Evolutionary conservation across 23 red algal genomes (phyloP).

Genomic region (Porphyridium purpureum): DNA sequence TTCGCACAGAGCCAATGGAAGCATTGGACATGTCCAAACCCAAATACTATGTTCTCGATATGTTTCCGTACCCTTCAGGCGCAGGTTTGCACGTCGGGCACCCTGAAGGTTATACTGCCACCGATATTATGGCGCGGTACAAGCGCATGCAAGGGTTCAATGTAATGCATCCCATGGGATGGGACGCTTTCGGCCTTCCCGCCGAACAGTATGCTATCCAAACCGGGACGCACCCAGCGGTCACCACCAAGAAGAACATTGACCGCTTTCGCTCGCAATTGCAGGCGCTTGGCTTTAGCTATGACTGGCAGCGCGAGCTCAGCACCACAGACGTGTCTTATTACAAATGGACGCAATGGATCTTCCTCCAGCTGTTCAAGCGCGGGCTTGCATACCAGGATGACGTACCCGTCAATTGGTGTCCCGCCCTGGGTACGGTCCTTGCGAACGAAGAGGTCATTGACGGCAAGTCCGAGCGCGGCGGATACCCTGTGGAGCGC

Average conservation of each 20-base stretch:
- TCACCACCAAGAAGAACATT: constrained; percentile 75
- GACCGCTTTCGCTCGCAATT: constrained; percentile 69
- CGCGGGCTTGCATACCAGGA: constrained; percentile 92
- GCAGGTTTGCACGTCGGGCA: constrained; percentile 91
- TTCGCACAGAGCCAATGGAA: constrained; percentile 9
- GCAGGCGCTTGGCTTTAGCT: constrained; percentile 70
- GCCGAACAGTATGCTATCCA: constrained; percentile 93
- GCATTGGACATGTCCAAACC: constrained; percentile 39
- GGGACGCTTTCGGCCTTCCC: constrained; percentile 95
- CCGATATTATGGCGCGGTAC: constrained; percentile 91
- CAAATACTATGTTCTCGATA: constrained; percentile 94
- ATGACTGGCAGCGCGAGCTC: constrained; percentile 86
- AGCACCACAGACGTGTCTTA: constrained; percentile 66
- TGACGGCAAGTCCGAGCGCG: constrained; percentile 80
- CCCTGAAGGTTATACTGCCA: constrained; percentile 98
- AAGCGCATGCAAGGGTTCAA: constrained; percentile 70
- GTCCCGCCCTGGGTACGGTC: constrained; percentile 89
- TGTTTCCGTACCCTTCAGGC: constrained; percentile 98
- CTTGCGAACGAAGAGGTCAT: constrained; percentile 99
- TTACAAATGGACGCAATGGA: constrained; percentile 98
- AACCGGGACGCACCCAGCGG: constrained; percentile 79
- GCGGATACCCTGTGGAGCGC: constrained; percentile 67
- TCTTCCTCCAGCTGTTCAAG: constrained; percentile 94
- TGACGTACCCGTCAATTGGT: constrained; percentile 95
- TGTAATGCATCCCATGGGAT: constrained; percentile 96